A percentile compares a stretch with the other conserved stretches of the same genome.
phyloP scores from a whole-genome alignment of 192 early-diverging fungal species.

The Coemansia sp. region DNA sequence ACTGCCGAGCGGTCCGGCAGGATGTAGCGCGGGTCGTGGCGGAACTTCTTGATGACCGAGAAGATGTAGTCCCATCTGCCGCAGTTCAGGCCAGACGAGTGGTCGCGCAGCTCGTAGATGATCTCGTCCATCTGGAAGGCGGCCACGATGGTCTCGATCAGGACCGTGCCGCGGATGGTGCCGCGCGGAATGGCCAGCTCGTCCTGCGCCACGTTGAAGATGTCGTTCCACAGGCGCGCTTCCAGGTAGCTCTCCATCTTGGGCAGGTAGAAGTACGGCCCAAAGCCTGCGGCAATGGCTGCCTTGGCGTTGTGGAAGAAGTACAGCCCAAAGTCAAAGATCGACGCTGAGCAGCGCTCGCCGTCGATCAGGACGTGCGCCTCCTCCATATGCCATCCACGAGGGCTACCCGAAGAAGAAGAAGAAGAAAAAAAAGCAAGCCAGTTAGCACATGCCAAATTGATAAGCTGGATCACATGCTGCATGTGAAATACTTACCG shows the following conservation, averaged over 20 bases:
- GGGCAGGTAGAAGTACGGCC: conserved; percentile 98
- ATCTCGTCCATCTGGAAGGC: conserved; percentile 99
- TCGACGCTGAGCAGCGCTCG: conserved; percentile 86
- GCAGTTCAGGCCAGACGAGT: conserved; percentile 98
- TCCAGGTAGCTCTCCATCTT: conserved; percentile 99
- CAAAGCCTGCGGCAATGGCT: conserved; percentile 76
- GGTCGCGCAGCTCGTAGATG: conserved; percentile 97
- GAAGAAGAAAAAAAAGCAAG: neutral
- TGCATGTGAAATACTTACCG: conserved; percentile 55
- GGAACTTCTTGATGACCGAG: conserved; percentile 96
- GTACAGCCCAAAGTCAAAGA: conserved; percentile 98
- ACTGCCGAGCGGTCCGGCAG: conserved; percentile 90
- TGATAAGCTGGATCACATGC: neutral
- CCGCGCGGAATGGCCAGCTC: conserved; percentile 84
- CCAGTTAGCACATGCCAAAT: neutral
- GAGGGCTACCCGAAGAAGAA: conserved; percentile 55
- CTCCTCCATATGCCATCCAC: conserved; percentile 99
- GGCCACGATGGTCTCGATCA: conserved; percentile 97
- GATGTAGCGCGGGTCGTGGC: conserved; percentile 78
- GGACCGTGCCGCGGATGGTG: conserved; percentile 92
- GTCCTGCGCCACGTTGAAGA: conserved; percentile 95
- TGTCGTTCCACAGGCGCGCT: conserved; percentile 97
- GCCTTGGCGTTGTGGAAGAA: conserved; percentile 98
- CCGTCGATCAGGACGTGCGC: conserved; percentile 92
- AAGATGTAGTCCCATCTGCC: conserved; percentile 99